Evolutionary conservation across 768 basidiomycete genomes (phyloP).

Genomic region (Boletus pseudopeckii): DNA sequence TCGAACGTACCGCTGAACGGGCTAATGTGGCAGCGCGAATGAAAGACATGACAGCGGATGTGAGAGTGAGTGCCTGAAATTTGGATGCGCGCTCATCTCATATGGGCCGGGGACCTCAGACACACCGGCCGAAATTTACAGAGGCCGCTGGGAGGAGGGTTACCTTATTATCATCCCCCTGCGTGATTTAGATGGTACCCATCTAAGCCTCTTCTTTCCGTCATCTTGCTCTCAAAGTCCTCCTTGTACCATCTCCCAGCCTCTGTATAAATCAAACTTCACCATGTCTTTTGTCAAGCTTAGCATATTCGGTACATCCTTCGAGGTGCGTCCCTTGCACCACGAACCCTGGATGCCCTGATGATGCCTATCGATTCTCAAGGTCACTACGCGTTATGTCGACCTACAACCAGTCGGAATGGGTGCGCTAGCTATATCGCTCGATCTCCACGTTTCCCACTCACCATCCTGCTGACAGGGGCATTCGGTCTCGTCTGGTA

Average conservation of each 20-base stretch:
- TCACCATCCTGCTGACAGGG: slow-evolving; percentile 38
- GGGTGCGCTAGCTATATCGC: slow-evolving; percentile 55
- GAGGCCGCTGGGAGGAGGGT: slow-evolving; percentile 13
- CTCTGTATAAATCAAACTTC: not conserved
- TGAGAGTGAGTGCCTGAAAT: not conserved
- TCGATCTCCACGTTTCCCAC: slow-evolving; percentile 6
- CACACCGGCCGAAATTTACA: slow-evolving; percentile 16
- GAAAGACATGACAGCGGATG: slow-evolving; percentile 41
- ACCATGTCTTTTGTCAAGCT: slow-evolving; percentile 95
- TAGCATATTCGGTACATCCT: slow-evolving; percentile 97
- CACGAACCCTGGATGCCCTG: slow-evolving; percentile 12
- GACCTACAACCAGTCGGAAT: slow-evolving; percentile 99
- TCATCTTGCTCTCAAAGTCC: slow-evolving; percentile 8
- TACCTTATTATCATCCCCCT: slow-evolving; percentile 7
- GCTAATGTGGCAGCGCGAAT: slow-evolving; percentile 36
- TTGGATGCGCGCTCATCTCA: not conserved
- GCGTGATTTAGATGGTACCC: slow-evolving; percentile 13
- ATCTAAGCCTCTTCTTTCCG: slow-evolving; percentile 10
- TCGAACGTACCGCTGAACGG: slow-evolving; percentile 39
- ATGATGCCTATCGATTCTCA: slow-evolving; percentile 21
- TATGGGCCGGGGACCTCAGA: slow-evolving; percentile 18
- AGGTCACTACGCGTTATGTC: slow-evolving; percentile 98
- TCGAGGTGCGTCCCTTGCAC: slow-evolving; percentile 59
- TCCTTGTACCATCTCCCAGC: slow-evolving; percentile 2
- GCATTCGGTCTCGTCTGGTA: slow-evolving; percentile 99